Evolutionary conservation across 2,329 filamentous ascomycete genomes (phyloP), one percentile per base, ranked within the genome.

Genomic region (Claviceps paspali): DNA sequence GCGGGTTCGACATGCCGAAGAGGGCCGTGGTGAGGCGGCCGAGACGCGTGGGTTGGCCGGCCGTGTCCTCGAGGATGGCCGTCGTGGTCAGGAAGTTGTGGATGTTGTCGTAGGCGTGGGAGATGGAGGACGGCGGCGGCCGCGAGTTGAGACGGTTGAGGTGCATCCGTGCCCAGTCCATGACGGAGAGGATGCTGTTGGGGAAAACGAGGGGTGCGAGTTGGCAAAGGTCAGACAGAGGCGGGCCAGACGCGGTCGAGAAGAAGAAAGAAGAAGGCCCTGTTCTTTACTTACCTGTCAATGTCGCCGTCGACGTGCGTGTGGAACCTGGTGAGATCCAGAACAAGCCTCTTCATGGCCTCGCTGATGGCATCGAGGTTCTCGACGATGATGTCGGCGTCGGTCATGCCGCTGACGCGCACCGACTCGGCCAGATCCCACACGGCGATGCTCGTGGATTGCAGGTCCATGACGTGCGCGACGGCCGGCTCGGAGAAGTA

Each of bases 371-470:
- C 80, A 54, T 95, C 86, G 3, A 96, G 69, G 50, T 87, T 82
- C 47, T 75, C 70, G 29, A 92, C 85, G 45, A 96, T 94, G 47
- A 85, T 77, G 2, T 79, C 77, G 6, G 82, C 86, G 31, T 84
- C 87, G 11, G 83, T 86, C 82, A 95, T 87, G 54, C 93, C 93
- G 41, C 85, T 87, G 5, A 73, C 76, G 35, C 87, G 76, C 39
- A 95, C 82, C 45, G 81, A 92, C 66, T 95, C 88, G 41, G 85
- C 82, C 5, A 96, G 68, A 54, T 96, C 88, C 83, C 87, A 94
- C 19, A 96, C 86, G 1, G 88, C 88, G 23, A 93, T 79, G 30
- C 86, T 84, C 0, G 87, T 94, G 38, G 91, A 85, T 56, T 93
- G 86, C 34, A 96, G 64, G 45, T 92, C 84, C 40, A 80, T 78